Percentiles rank a stretch among this genome's conserved stretches.
phyloP scores from a whole-genome alignment of 73 alveolate species.

The Paramecium bursaria region DNA sequence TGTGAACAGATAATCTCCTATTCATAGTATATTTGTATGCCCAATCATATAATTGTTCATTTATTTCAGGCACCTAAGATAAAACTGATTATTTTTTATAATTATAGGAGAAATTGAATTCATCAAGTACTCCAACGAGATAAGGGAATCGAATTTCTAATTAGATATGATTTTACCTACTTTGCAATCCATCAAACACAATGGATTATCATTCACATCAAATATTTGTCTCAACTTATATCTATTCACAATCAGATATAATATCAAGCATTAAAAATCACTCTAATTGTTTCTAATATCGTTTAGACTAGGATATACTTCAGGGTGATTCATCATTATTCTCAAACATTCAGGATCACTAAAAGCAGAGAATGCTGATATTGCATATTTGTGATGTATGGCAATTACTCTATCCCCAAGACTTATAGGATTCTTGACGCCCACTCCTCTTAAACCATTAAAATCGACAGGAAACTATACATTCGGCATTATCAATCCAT shows the following conservation, averaged over 20 bases:
- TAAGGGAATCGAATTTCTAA: constrained; percentile 12
- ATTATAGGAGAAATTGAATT: constrained; percentile 21
- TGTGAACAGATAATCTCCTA: constrained; percentile 49
- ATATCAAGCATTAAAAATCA: constrained; percentile 35
- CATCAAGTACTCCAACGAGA: neutral
- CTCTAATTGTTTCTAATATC: constrained; percentile 28
- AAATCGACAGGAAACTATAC: neutral
- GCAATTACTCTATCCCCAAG: neutral
- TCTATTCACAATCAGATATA: neutral
- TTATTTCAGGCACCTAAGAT: neutral
- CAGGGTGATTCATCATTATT: constrained; percentile 30
- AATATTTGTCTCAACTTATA: constrained; percentile 13
- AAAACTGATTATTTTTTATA: neutral
- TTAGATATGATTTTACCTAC: too few relatives aligned
- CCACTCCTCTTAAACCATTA: constrained; percentile 18
- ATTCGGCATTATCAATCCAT: constrained; percentile 5
- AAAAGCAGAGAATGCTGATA: constrained; percentile 45
- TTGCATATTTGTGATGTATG: constrained; percentile 31
- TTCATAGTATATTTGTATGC: constrained; percentile 52
- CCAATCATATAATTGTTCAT: constrained; percentile 34
- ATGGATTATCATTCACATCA: constrained; percentile 5
- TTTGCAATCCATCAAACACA: constrained; percentile 16
- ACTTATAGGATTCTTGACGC: constrained; percentile 6
- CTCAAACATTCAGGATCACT: constrained; percentile 6
- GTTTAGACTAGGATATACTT: constrained; percentile 16